phyloP scores from a whole-genome alignment of 805 yeast genomes.

The Lipomyces yamadae region DNA sequence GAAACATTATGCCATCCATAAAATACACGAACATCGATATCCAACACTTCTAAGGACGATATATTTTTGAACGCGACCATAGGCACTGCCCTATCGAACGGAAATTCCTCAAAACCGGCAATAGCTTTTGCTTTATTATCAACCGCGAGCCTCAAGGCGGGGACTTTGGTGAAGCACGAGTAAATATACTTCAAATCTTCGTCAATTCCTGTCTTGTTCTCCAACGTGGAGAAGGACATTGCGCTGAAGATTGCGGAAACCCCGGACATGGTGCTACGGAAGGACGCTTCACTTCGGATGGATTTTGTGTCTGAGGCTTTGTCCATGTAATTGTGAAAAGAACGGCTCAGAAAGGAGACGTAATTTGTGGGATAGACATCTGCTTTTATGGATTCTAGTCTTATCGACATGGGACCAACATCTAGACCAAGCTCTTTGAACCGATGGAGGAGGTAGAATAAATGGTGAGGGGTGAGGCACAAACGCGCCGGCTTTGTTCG shows the following conservation, averaged over 20 bases:
- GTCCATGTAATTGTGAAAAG: slow-evolving; percentile 22
- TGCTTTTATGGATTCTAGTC: slow-evolving; percentile 61
- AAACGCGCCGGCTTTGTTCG: slow-evolving; percentile 46
- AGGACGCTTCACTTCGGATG: slow-evolving; percentile 38
- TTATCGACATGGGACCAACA: slow-evolving; percentile 66
- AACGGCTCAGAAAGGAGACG: slow-evolving; percentile 58
- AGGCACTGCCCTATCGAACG: slow-evolving; percentile 73
- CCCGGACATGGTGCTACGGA: slow-evolving; percentile 50
- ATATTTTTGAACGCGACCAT: slow-evolving; percentile 64
- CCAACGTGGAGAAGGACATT: slow-evolving; percentile 35
- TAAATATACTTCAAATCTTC: slow-evolving; percentile 54
- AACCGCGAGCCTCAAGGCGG: slow-evolving; percentile 64
- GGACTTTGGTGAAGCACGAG: slow-evolving; percentile 67
- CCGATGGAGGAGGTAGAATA: slow-evolving; percentile 63
- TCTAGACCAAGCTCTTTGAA: slow-evolving; percentile 55
- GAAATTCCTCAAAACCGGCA: slow-evolving; percentile 68
- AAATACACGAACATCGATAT: slow-evolving; percentile 65
- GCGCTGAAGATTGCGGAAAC: slow-evolving; percentile 52
- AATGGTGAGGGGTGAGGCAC: slow-evolving; percentile 64
- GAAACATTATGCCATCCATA: slow-evolving; percentile 68
- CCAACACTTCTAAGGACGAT: slow-evolving; percentile 63
- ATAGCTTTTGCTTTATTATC: slow-evolving; percentile 63
- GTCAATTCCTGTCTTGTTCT: slow-evolving; percentile 35
- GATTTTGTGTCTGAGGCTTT: slow-evolving; percentile 40
- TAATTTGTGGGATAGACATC: slow-evolving; percentile 55